phyloP scores from a whole-genome alignment of 2,329 filamentous ascomycete species.

The Sarocladium strictum region DNA sequence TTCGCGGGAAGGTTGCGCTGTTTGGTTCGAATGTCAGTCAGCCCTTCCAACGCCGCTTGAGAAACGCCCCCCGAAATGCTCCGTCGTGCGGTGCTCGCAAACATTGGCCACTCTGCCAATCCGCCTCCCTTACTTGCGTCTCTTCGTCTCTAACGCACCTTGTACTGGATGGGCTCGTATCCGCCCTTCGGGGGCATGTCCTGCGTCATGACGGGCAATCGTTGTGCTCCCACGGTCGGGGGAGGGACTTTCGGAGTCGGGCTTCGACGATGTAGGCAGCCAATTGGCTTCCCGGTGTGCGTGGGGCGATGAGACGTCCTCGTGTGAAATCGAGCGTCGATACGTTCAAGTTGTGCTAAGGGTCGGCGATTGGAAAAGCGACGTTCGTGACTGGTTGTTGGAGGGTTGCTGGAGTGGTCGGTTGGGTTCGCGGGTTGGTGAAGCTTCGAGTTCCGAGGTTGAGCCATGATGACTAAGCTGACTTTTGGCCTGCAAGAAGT shows the following conservation, averaged over 20 bases:
- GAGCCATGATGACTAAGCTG: constrained; percentile 1
- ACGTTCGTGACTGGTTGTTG: background rate
- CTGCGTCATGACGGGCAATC: constrained; percentile 65
- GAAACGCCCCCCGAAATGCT: too few species aligned
- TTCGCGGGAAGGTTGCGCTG: constrained; percentile 88
- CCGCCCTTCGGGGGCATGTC: constrained; percentile 94
- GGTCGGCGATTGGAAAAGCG: background rate
- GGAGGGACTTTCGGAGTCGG: background rate
- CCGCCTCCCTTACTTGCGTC: background rate
- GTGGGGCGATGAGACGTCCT: background rate
- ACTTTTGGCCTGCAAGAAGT: background rate
- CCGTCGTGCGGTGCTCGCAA: too few species aligned
- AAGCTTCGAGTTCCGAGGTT: constrained; percentile 5
- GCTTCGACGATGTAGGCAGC: background rate
- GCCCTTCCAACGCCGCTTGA: too few species aligned
- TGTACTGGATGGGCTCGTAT: constrained; percentile 96
- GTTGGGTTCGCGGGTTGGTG: background rate
- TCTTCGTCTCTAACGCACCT: constrained; percentile 60
- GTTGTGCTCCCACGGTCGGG: background rate
- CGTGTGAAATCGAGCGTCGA: background rate
- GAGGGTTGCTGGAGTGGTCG: background rate
- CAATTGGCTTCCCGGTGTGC: background rate
- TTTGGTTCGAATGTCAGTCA: constrained; percentile 4
- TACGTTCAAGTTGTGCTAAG: background rate
- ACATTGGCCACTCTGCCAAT: too few species aligned